Evolutionary conservation across 2,329 filamentous ascomycete genomes (phyloP), one percentile per base, ranked within the genome.

Genomic region (Aureobasidium sp.): DNA sequence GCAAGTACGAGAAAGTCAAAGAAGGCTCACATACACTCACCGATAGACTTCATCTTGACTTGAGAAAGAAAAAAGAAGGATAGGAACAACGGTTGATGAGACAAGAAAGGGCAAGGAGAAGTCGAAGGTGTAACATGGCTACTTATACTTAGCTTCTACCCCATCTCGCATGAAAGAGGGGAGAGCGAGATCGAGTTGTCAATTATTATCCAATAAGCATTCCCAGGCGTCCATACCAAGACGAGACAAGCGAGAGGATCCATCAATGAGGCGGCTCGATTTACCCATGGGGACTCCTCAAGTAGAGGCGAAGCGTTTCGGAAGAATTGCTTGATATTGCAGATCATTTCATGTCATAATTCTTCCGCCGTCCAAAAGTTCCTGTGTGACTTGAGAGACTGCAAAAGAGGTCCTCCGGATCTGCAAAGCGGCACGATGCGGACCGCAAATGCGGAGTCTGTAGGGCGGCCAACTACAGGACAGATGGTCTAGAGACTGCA

Each of bases 261-360:
- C 53, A 44, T 57, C n/a, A 46, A 34, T 10, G n/a, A 36, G 27
- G 53, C 17, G 53, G 53, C 53, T 57, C n/a, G 15, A 26, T 57
- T 34, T 36, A 41, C 17, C n/a, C 27, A 46, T 57, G 53, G 53
- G 39, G 53, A 26, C 39, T 44, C 41, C 39, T 20, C 53, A 57
- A 36, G 53, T 41, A 57, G n/a, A 46, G 39, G n/a, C 53, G 41
- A 46, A 44, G 41, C 39, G 53, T 57, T 57, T 57, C 53, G 53
- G 53, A 57, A 57, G 53, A 57, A 57, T 57, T 57, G 53, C 41
- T 57, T 57, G 53, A 36, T 57, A 36, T 57, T 46, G 53, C 53
- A 57, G 53, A 57, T 57, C 53, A 26, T 55, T n/a, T 17, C 34
- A 39, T 3, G 8, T n/a, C 15, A 29, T n/a, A 26, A 57, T 57